Base-by-base conservation (phyloP, 192 early-diverging fungal genomes). In the Mortierella hygrophila region DNA sequence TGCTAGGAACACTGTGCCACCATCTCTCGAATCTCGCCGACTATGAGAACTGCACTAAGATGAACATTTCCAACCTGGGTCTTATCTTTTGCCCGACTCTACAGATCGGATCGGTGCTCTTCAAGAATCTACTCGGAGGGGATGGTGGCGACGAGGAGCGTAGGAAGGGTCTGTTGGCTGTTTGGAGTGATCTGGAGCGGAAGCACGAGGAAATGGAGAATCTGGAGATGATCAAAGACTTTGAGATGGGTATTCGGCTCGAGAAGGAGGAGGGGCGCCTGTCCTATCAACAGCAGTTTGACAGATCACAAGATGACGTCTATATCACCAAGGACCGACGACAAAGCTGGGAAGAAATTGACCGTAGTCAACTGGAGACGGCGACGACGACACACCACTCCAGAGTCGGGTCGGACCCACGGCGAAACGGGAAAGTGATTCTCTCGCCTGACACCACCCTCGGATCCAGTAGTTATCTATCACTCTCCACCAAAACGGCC, bases 61-160 rank as follows among this genome's bases (percentile, higher is more conserved):
- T 93, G 92, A 91, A 86, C 20, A 88, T 89, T 10, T 91, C 90
- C 29, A 93, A 93, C 49, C 80, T 93, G 10, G 92, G 89, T 0
- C 79, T 93, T 1, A 93, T 93, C 9, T 93, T 93, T 81, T 90
- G 89, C 65, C 92, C 92, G 3, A 93, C 92, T 0, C 72, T 93
- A 13, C 88, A 87, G 40, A 88, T 93, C 37, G 88, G 90, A 4
- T 89, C 89, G 21, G 80, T 88, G 15, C 72, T 93, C 9, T 93
- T 93, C 72, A 89, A 89, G 32, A 89, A 90, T 44, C 82, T 93
- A 47, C 83, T 93, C 15, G 89, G 89, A 18, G 79, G 90, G 23
- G 78, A 83, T 70, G 77, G 79, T 3, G 38, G 63, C 40, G 75
- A 86, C 15, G 76, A 81, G 15, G 71, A 80, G 63, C 84, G 84